Percentiles rank a stretch among this genome's conserved stretches.
Evolutionary conservation across 257 asterid species (phyloP).

Genomic region (Schizonepeta tenuifolia): DNA sequence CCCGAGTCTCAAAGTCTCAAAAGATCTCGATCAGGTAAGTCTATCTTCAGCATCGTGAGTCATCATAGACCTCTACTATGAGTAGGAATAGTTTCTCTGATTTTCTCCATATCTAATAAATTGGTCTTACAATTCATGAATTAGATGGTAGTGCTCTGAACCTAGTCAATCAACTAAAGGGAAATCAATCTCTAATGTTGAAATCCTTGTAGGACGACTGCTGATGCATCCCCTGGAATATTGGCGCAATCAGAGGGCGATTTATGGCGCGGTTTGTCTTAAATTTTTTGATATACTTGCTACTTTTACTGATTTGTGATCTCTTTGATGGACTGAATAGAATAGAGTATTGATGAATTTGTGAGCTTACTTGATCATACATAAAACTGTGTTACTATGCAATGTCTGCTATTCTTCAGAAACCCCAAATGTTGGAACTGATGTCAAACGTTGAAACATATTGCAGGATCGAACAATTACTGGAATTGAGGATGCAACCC

Average conservation of each 20-base stretch:
- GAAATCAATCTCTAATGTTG: constrained; percentile 5
- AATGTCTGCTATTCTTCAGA: constrained; percentile 4
- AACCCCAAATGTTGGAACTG: constrained; percentile 10
- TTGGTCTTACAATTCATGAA: background rate
- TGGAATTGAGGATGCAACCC: constrained; percentile 41
- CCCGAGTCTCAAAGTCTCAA: constrained; percentile 46
- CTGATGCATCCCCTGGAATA: constrained; percentile 66
- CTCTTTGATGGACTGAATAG: constrained; percentile 7
- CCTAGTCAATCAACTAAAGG: constrained; percentile 13
- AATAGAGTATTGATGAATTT: background rate
- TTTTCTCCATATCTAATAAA: background rate
- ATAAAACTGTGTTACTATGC: background rate
- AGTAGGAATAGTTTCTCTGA: background rate
- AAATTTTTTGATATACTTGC: background rate
- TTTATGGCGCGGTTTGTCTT: constrained; percentile 59
- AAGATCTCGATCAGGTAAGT: constrained; percentile 79
- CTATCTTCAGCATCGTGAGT: constrained; percentile 9
- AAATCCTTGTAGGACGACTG: constrained; percentile 62
- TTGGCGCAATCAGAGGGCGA: constrained; percentile 76
- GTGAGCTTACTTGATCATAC: background rate
- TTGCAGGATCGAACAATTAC: constrained; percentile 60
- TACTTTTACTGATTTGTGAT: constrained; percentile 11
- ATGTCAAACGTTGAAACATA: background rate
- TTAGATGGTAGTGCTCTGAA: background rate
- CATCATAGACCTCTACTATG: background rate